Base-by-base conservation (phyloP, 495 filamentous ascomycete genomes). In the Antarctomyces pellizariae region DNA sequence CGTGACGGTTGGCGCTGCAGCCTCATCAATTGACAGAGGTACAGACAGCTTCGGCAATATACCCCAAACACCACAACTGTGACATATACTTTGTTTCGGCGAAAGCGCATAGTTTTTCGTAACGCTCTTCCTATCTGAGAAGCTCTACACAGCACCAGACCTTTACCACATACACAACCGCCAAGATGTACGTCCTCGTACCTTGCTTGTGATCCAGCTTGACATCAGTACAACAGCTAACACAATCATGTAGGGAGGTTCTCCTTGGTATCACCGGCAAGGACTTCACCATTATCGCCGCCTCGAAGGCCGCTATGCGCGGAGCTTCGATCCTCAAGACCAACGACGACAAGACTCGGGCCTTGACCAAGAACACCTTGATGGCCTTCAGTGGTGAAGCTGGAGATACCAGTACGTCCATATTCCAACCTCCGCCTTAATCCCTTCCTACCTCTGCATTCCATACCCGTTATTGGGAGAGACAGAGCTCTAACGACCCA, bases 381-480 rank as follows among this genome's bases (percentile, higher is more conserved):
- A 82, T 99, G 73, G 83, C 86, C n/a, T 95, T 74, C 52, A 75
- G 75, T 9, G 86, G 86, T 35, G 86, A 99, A 57, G 73, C 89
- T 31, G 86, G 86, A 43, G 86, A 99, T 47, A 95, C 89, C 38
- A 68, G 84, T 92, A 61, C 35, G 52, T 35, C 14, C 27, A 24
- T 27, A 9, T 21, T 16, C 4, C 16, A 18, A 12, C 18, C 22
- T 7, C 1, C 3, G 3, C 26, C 20, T 2, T 15, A 22, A 15
- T 9, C 12, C 16, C 5, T 8, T 18, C 15, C 13, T 29, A 12
- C 23, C 20, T 31, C 18, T 22, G 22, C 16, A 19, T 16, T 12
- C 16, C 7, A 20, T 10, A 26, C 7, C 9, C 22, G 8, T 30
- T n/a, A n/a, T n/a, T n/a, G n/a, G n/a, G n/a, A n/a, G n/a, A n/a